phyloP scores from a whole-genome alignment of 495 filamentous ascomycete species.

The Talaromyces stipitatus region DNA sequence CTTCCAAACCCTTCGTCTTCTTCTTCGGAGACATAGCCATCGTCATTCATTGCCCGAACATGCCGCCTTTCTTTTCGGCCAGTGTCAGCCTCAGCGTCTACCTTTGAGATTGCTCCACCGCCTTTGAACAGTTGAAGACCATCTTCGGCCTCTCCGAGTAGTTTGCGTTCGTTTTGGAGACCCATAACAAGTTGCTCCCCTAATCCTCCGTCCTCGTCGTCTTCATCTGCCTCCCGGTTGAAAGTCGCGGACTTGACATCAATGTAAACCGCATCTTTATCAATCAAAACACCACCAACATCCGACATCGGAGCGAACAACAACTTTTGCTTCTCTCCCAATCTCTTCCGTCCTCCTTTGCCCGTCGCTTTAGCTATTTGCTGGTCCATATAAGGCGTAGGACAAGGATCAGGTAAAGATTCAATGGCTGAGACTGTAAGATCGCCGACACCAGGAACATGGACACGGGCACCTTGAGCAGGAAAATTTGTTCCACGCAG shows the following conservation, averaged over 20 bases:
- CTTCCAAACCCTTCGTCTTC: slow-evolving; percentile 56
- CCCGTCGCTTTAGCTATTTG: slow-evolving; percentile 73
- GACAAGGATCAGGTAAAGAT: slow-evolving; percentile 85
- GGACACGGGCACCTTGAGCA: slow-evolving; percentile 75
- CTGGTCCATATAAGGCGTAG: slow-evolving; percentile 85
- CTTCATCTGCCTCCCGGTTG: slow-evolving; percentile 51
- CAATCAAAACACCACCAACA: slow-evolving; percentile 80
- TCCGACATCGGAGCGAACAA: slow-evolving; percentile 97
- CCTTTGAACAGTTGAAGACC: slow-evolving; percentile 78
- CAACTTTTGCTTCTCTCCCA: slow-evolving; percentile 94
- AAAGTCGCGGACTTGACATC: slow-evolving; percentile 71
- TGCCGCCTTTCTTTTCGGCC: slow-evolving; percentile 67
- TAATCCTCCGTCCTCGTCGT: slow-evolving; percentile 62
- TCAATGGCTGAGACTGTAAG: slow-evolving; percentile 79
- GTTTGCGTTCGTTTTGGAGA: slow-evolving; percentile 70
- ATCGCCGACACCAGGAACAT: slow-evolving; percentile 93
- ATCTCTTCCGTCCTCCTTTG: slow-evolving; percentile 62
- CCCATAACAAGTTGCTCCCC: slow-evolving; percentile 91
- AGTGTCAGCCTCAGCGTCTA: slow-evolving; percentile 49
- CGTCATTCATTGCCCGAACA: slow-evolving; percentile 54
- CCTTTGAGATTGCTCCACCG: slow-evolving; percentile 58
- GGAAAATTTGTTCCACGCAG: slow-evolving; percentile 94
- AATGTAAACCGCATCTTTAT: slow-evolving; percentile 76
- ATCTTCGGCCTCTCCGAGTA: slow-evolving; percentile 74
- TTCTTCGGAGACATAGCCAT: slow-evolving; percentile 42